Evolutionary conservation across 2,329 filamentous ascomycete species (phyloP).

Genomic region (Penicillium sclerotiorum): DNA sequence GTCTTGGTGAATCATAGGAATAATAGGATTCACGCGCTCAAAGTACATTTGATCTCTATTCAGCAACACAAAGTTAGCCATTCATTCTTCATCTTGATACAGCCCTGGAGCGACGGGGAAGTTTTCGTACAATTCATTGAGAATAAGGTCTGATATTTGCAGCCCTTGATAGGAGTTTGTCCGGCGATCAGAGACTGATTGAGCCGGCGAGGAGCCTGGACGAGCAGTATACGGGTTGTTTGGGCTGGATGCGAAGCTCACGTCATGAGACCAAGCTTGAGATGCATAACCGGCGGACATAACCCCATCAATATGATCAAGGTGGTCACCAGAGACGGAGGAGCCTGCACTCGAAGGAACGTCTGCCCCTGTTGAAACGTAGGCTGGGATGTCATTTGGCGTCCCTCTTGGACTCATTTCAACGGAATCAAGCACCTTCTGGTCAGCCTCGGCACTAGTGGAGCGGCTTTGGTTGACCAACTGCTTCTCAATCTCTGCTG

Average conservation of each 20-base stretch:
- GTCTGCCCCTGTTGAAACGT: background rate
- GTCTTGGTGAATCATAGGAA: constrained; percentile 6
- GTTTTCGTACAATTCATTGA: constrained; percentile 2
- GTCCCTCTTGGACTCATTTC: background rate
- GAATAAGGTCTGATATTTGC: background rate
- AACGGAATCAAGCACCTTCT: background rate
- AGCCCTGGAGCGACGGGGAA: background rate
- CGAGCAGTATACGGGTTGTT: background rate
- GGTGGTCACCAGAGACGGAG: background rate
- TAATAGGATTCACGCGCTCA: constrained; percentile 7
- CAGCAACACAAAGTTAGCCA: background rate
- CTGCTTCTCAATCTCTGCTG: constrained; percentile 4
- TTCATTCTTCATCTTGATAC: background rate
- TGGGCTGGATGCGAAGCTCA: background rate
- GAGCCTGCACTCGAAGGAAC: background rate
- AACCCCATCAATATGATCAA: background rate
- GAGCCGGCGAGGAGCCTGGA: background rate
- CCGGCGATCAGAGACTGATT: background rate
- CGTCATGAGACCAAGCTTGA: background rate
- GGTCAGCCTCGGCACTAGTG: background rate
- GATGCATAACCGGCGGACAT: background rate
- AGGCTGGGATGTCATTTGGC: background rate
- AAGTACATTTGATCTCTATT: constrained; percentile 9
- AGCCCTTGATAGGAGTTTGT: background rate
- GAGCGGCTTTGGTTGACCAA: background rate